Percentiles rank a stretch among this genome's conserved stretches.
These are phyloP conservation scores for Salix purpurea DNA, from an alignment of 345 rosid species.

Conservation along the genomic window DNA sequence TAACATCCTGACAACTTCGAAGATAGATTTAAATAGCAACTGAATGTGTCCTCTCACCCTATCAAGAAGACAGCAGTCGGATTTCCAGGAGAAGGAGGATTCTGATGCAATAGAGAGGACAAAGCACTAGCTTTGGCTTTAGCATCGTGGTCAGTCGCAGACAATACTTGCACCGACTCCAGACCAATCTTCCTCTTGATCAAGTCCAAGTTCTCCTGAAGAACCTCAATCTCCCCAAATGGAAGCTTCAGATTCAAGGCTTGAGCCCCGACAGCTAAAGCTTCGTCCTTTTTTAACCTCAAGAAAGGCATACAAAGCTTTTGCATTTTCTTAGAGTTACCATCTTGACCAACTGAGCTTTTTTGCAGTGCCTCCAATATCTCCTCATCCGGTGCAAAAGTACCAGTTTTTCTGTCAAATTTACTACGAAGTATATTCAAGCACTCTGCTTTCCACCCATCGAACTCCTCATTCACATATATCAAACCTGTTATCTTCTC, in stretches of 20 bases:
- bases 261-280: slow-evolving; percentile 55
- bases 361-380: slow-evolving; percentile 53
- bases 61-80: slow-evolving; percentile 73
- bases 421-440: slow-evolving; percentile 61
- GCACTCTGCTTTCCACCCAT: slow-evolving; percentile 89
- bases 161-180: slow-evolving; percentile 55
- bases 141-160: slow-evolving; percentile 43
- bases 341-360: slow-evolving; percentile 48
- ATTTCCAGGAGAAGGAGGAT: slow-evolving; percentile 77
- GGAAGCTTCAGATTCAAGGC: slow-evolving; percentile 77
- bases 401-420: slow-evolving; percentile 36
- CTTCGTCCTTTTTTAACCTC: slow-evolving; percentile 82
- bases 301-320: slow-evolving; percentile 87
- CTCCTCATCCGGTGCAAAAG: slow-evolving; percentile 64
- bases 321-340: slow-evolving; percentile 58
- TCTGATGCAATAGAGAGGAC: slow-evolving; percentile 48
- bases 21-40: not conserved
- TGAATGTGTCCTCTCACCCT: slow-evolving; percentile 22
- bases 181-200: slow-evolving; percentile 76
- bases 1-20: not conserved
- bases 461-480: slow-evolving; percentile 73
- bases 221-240: slow-evolving; percentile 84
- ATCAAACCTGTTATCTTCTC: slow-evolving; percentile 53
- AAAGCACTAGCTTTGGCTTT: slow-evolving; percentile 50
- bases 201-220: slow-evolving; percentile 63